These are phyloP conservation scores for Lepidium campestre DNA, from an alignment of 441 rosid genomes.

Conservation along the genomic window DNA sequence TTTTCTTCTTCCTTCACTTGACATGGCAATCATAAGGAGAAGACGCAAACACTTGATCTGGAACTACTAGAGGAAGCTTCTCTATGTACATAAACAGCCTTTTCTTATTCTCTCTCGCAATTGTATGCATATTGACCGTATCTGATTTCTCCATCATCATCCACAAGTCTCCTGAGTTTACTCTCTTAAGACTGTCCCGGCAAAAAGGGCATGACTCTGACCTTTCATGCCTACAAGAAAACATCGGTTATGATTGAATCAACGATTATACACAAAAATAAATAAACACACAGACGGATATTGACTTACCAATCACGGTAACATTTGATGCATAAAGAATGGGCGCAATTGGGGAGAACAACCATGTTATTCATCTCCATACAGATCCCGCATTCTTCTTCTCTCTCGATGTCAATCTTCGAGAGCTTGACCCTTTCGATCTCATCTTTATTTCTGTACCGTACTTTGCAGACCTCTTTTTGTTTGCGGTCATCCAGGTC, in stretches of 20 bases:
- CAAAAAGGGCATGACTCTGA: conserved; percentile 93
- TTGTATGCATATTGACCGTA: conserved; percentile 36
- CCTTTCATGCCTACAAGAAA: conserved; percentile 49
- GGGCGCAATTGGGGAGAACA: conserved; percentile 78
- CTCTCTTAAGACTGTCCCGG: conserved; percentile 70
- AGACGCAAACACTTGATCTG: conserved; percentile 41
- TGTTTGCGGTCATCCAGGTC: conserved; percentile 83
- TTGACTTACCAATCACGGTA: conserved; percentile 60
- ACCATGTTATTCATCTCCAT: conserved; percentile 70
- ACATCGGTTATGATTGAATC: neutral
- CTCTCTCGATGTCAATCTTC: conserved; percentile 60
- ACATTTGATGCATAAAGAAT: conserved; percentile 75
- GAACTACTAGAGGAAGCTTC: conserved; percentile 66
- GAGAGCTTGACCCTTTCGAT: conserved; percentile 41
- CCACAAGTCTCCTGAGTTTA: conserved; percentile 81
- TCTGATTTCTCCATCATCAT: conserved; percentile 52
- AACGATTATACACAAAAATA: no score
- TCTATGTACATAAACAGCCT: conserved; percentile 65
- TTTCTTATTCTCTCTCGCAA: conserved; percentile 50
- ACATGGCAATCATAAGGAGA: conserved; percentile 48
- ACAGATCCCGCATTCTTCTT: conserved; percentile 90
- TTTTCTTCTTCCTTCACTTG: conserved; percentile 26
- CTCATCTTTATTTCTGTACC: conserved; percentile 59
- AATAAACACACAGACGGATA: neutral
- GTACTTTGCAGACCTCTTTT: conserved; percentile 46